Evolutionary conservation across 768 basidiomycete species (phyloP).

Genomic region (Russula sp.): DNA sequence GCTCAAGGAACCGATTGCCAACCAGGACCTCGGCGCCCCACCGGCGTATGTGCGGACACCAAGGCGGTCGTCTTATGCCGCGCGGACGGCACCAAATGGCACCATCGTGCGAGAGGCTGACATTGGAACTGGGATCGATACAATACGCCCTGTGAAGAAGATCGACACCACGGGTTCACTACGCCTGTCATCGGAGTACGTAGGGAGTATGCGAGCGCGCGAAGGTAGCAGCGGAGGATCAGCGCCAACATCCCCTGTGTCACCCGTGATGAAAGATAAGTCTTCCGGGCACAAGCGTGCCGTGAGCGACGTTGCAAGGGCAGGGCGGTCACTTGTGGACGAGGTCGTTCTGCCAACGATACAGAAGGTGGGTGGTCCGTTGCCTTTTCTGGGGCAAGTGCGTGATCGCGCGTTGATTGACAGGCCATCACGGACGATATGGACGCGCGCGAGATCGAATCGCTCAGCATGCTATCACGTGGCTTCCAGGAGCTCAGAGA

Average conservation of each 20-base stretch:
- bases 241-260: constrained; percentile 36
- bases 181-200: constrained; percentile 69
- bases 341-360: constrained; percentile 80
- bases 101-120: constrained; percentile 76
- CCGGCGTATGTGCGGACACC: constrained; percentile 63
- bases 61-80: constrained; percentile 73
- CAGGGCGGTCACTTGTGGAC: constrained; percentile 65
- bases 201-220: constrained; percentile 57
- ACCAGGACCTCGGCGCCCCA: constrained; percentile 47
- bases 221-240: constrained; percentile 39
- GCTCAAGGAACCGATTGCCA: constrained; percentile 22
- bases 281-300: constrained; percentile 39
- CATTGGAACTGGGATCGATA: constrained; percentile 81
- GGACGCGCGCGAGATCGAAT: constrained; percentile 83
- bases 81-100: constrained; percentile 61
- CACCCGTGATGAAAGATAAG: constrained; percentile 36
- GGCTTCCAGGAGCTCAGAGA: constrained; percentile 85
- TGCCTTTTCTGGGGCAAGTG: constrained; percentile 44
- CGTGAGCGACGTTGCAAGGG: constrained; percentile 52
- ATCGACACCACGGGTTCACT: constrained; percentile 76
- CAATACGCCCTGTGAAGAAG: constrained; percentile 90
- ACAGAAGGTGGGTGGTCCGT: constrained; percentile 43
- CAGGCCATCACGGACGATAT: constrained; percentile 76
- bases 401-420: neutral
- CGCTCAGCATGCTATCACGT: constrained; percentile 79